These are phyloP conservation scores for Hibiscus mutabilis DNA, from an alignment of 345 rosid species.

Conservation along the genomic window DNA sequence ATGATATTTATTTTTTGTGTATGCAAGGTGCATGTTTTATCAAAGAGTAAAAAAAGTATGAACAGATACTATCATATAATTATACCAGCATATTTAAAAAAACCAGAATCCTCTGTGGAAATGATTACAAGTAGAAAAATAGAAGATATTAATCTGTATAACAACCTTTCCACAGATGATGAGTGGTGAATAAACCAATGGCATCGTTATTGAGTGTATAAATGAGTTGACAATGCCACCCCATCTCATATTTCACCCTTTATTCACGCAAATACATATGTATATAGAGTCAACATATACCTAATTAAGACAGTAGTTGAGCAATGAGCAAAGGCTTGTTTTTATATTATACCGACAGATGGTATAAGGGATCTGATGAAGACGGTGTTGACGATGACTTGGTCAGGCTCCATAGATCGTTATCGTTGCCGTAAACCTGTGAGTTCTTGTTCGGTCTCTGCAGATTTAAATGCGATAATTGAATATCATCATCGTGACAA, in stretches of 20 bases:
- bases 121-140: slow-evolving; percentile 23
- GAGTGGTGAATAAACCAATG: background rate
- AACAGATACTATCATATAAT: too few relatives aligned
- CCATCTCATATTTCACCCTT: slow-evolving; percentile 7
- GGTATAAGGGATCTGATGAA: slow-evolving; percentile 59
- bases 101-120: slow-evolving; percentile 14
- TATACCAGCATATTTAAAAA: too few relatives aligned
- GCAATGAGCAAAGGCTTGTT: background rate
- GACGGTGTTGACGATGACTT: slow-evolving; percentile 47
- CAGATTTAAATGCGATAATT: slow-evolving; percentile 33
- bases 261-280: slow-evolving; percentile 8
- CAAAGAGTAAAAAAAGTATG: too few relatives aligned
- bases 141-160: background rate
- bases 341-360: slow-evolving; percentile 53
- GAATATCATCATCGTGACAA: slow-evolving; percentile 31
- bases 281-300: background rate
- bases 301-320: background rate
- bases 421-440: slow-evolving; percentile 26
- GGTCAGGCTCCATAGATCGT: slow-evolving; percentile 63
- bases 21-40: too few relatives aligned
- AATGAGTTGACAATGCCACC: background rate
- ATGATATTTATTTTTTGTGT: too few relatives aligned
- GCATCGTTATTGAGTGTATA: slow-evolving; percentile 1
- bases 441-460: slow-evolving; percentile 27
- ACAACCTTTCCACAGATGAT: too few relatives aligned